These are phyloP conservation scores for Porogramme epimiltina DNA, from an alignment of 1,284 basidiomycete genomes.

Conservation along the genomic window DNA sequence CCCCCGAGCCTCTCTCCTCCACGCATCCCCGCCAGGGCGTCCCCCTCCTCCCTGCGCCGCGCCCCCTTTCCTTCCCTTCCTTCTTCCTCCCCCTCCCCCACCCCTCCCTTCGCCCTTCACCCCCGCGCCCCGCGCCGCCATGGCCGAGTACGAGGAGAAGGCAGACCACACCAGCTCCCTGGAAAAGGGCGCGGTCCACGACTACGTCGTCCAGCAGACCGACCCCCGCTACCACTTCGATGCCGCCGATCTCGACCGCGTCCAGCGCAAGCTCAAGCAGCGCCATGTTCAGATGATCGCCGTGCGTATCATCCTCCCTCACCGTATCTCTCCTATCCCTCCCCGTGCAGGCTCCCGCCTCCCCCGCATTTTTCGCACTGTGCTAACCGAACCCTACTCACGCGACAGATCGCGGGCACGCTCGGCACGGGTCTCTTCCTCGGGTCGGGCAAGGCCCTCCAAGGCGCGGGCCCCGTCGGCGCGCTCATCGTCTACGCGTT, in stretches of 20 bases:
- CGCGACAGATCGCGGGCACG: conserved; percentile 65
- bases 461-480: conserved; percentile 57
- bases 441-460: conserved; percentile 68
- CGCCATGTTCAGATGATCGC: conserved; percentile 73
- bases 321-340: not conserved
- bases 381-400: not conserved
- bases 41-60: conserved; percentile 8
- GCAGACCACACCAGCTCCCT: conserved; percentile 21
- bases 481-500: conserved; percentile 63
- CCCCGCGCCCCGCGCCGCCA: not conserved
- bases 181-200: conserved; percentile 35
- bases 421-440: conserved; percentile 83
- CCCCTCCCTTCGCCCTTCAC: not conserved
- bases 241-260: conserved; percentile 58
- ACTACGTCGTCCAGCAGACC: conserved; percentile 28
- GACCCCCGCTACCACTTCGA: conserved; percentile 42
- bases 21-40: conserved; percentile 12
- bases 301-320: conserved; percentile 21
- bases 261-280: conserved; percentile 66
- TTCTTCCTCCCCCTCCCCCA: not conserved
- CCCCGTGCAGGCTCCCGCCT: not conserved
- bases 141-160: conserved; percentile 21
- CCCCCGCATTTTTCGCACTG: not conserved
- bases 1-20: conserved; percentile 12
- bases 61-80: not conserved